phyloP scores from a whole-genome alignment of 768 basidiomycete genomes.

The Mycena filopes region DNA sequence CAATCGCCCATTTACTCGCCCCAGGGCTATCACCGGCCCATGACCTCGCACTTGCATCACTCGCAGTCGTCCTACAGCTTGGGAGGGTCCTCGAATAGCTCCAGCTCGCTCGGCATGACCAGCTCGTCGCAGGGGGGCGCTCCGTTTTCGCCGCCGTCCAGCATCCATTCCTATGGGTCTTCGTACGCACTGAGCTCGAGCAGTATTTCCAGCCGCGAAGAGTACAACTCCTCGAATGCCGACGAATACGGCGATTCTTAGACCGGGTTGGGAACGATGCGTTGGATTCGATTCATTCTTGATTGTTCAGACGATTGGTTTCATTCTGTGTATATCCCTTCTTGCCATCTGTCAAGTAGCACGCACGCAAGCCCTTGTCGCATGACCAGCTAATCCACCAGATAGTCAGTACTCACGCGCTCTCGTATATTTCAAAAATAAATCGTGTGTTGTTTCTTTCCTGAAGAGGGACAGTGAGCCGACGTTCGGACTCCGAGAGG shows the following conservation, averaged over 20 bases:
- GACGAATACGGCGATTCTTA: constrained; percentile 54
- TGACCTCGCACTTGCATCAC: constrained; percentile 28
- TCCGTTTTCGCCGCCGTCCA: constrained; percentile 33
- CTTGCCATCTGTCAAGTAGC: constrained; percentile 9
- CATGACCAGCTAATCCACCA: constrained; percentile 3
- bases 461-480: neutral
- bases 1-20: constrained; percentile 16
- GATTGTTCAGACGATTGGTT: neutral
- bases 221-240: constrained; percentile 44
- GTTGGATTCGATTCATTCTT: constrained; percentile 15
- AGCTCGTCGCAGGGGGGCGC: constrained; percentile 23
- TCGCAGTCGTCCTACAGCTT: constrained; percentile 17
- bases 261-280: constrained; percentile 15
- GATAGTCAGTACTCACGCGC: constrained; percentile 9
- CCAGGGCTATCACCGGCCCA: constrained; percentile 27
- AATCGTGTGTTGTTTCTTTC: constrained; percentile 10
- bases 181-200: constrained; percentile 47
- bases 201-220: constrained; percentile 54
- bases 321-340: neutral
- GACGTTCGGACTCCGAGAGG: constrained; percentile 16
- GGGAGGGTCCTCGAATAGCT: constrained; percentile 20
- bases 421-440: constrained; percentile 14
- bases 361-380: constrained; percentile 14
- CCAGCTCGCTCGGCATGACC: constrained; percentile 21
- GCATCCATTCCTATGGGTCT: constrained; percentile 44